Conservation (phyloP, 148 eudicot species). For the Dianthus caryophyllus region DNA sequence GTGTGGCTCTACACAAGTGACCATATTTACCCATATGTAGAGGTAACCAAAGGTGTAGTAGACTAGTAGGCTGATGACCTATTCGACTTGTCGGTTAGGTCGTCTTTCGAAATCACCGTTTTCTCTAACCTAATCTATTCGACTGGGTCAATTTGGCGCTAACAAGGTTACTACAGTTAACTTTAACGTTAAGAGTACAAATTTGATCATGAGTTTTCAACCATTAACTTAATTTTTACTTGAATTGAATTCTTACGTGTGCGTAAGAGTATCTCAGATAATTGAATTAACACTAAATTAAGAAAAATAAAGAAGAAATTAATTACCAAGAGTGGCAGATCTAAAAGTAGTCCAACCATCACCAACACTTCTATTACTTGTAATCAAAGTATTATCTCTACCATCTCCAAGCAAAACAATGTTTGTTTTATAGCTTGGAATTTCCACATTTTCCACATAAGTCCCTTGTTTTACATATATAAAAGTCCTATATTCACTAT, state of each 20-base stretch:
- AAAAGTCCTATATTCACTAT: constrained; percentile 50
- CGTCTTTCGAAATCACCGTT: too few species aligned
- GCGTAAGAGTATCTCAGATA: too few species aligned
- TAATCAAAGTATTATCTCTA: constrained; percentile 56
- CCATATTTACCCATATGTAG: neutral
- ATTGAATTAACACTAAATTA: neutral
- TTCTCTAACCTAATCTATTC: too few species aligned
- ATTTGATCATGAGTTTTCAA: too few species aligned
- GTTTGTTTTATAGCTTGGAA: constrained; percentile 67
- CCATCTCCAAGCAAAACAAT: constrained; percentile 87
- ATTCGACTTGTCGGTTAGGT: too few species aligned
- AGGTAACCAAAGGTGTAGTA: too few species aligned
- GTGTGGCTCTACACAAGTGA: neutral
- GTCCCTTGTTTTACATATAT: constrained; percentile 62
- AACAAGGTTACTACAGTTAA: too few species aligned
- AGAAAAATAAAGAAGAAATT: neutral
- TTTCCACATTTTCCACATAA: constrained; percentile 79
- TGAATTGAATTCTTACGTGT: too few species aligned
- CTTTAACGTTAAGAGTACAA: too few species aligned
- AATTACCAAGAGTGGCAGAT: constrained; percentile 90
- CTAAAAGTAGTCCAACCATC: constrained; percentile 98
- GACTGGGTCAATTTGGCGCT: too few species aligned
- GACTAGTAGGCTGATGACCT: too few species aligned
- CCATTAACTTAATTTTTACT: too few species aligned
- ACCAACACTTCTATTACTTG: constrained; percentile 63